Conservation (phyloP, 768 basidiomycete species). For the Coprinellus micaceus region DNA sequence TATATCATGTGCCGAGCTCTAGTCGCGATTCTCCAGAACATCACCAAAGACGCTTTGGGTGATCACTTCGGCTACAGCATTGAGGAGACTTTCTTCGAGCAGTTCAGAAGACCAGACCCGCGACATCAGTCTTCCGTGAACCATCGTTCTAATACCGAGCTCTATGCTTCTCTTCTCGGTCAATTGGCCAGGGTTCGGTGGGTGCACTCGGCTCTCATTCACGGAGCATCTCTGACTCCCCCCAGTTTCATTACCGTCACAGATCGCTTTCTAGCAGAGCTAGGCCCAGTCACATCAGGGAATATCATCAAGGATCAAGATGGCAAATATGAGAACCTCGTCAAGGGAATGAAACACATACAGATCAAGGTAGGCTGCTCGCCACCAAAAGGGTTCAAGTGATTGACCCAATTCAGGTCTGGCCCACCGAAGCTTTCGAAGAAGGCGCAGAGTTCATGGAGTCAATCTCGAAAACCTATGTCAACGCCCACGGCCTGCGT, state of each 20-base stretch:
- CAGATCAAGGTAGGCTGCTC: constrained; percentile 62
- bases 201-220: constrained; percentile 21
- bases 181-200: constrained; percentile 79
- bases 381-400: neutral
- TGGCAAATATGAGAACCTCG: constrained; percentile 77
- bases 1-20: constrained; percentile 90
- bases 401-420: constrained; percentile 53
- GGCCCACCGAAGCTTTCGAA: constrained; percentile 91
- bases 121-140: constrained; percentile 70
- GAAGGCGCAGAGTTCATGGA: constrained; percentile 91
- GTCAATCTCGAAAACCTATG: constrained; percentile 76
- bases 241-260: constrained; percentile 86
- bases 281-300: constrained; percentile 68
- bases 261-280: constrained; percentile 81
- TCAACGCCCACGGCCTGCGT: constrained; percentile 76
- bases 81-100: constrained; percentile 88
- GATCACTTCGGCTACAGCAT: constrained; percentile 74
- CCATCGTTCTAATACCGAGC: constrained; percentile 73
- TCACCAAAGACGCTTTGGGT: constrained; percentile 74
- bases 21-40: constrained; percentile 67
- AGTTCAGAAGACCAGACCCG: constrained; percentile 69
- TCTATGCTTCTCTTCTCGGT: constrained; percentile 83
- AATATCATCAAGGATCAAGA: constrained; percentile 80
- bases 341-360: constrained; percentile 77
- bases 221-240: neutral